Percentiles rank a stretch among this genome's conserved stretches.
Conservation (phyloP, 805 yeast species). For the Metschnikowia arizonensis region DNA sequence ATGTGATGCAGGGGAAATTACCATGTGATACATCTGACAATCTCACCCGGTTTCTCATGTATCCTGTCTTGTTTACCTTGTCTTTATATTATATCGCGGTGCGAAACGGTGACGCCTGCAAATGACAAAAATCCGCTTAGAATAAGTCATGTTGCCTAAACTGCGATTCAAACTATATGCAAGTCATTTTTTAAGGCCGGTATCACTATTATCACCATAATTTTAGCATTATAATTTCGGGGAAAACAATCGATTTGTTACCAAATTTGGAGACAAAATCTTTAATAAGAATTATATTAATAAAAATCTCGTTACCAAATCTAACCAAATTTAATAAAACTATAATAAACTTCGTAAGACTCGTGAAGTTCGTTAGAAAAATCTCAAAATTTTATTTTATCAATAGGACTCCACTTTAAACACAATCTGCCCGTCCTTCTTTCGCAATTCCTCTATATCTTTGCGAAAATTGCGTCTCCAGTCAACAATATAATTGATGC, state of each 20-base stretch:
- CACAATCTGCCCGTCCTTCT: conserved; percentile 31
- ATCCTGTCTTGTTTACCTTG: neutral
- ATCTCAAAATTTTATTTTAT: too few species aligned
- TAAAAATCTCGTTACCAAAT: too few species aligned
- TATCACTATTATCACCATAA: neutral
- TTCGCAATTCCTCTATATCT: conserved; percentile 24
- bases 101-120: conserved; percentile 3
- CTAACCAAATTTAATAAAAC: too few species aligned
- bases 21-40: neutral
- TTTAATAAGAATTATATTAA: too few species aligned
- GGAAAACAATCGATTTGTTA: too few species aligned
- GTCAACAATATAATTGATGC: conserved; percentile 30
- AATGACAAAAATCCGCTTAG: neutral
- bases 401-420: conserved; percentile 38
- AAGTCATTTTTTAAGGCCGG: neutral
- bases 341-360: too few species aligned
- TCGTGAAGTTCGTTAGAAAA: too few species aligned
- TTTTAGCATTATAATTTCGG: neutral
- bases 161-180: neutral
- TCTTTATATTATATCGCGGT: neutral
- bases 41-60: neutral
- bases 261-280: too few species aligned
- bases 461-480: conserved; percentile 36
- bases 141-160: neutral
- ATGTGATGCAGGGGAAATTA: neutral